phyloP scores from a whole-genome alignment of 306 rosid species.

The Corylus heterophylla region DNA sequence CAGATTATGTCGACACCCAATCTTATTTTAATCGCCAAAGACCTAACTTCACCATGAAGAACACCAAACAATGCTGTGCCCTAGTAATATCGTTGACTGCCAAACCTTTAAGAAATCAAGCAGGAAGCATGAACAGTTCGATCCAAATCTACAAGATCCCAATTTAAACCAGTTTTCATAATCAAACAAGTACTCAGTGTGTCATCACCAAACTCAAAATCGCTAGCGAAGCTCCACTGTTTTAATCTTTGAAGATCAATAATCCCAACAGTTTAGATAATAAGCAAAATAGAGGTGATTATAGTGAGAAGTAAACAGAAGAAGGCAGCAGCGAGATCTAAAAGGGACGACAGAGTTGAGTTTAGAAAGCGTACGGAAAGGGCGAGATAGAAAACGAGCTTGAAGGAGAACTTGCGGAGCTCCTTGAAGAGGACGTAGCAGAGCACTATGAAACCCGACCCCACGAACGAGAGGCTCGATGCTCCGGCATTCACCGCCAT shows the following conservation, averaged over 20 bases:
- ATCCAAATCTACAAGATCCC: neutral
- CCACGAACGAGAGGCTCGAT: conserved; percentile 81
- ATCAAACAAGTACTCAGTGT: neutral
- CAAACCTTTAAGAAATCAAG: neutral
- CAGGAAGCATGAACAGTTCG: neutral
- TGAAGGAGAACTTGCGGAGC: conserved; percentile 98
- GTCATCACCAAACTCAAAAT: neutral
- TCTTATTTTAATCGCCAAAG: neutral
- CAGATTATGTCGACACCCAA: neutral
- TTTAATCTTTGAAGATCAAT: neutral
- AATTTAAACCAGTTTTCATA: neutral
- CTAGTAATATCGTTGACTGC: neutral
- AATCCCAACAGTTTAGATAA: neutral
- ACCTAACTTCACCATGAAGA: neutral
- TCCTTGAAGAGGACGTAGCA: conserved; percentile 97
- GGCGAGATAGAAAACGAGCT: conserved; percentile 98
- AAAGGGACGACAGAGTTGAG: neutral
- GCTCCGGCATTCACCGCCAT: conserved; percentile 70
- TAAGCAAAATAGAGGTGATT: neutral
- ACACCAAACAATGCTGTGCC: neutral
- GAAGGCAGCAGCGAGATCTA: conserved; percentile 1
- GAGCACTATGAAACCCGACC: conserved; percentile 86
- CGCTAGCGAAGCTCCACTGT: neutral
- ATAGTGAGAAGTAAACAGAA: neutral
- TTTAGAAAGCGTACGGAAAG: conserved; percentile 58